Conservation (phyloP, 2,329 filamentous ascomycete genomes). For the Trichoderma pleuroti region DNA sequence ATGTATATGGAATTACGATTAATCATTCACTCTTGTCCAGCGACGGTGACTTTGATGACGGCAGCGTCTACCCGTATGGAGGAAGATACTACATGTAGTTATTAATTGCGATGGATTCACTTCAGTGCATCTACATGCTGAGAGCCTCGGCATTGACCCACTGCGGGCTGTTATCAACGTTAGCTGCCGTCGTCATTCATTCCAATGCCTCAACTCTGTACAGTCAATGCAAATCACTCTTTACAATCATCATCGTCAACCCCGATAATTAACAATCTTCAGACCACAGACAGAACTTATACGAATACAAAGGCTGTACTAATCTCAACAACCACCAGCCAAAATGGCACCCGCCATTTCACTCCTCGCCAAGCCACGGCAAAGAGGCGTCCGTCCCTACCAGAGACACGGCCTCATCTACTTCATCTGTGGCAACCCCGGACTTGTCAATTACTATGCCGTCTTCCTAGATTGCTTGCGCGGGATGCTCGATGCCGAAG, state of each 20-base stretch:
- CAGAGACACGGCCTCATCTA: slow-evolving; percentile 54
- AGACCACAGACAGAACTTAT: neutral
- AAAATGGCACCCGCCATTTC: slow-evolving; percentile 29
- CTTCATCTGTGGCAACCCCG: slow-evolving; percentile 74
- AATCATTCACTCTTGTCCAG: neutral
- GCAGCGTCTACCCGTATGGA: neutral
- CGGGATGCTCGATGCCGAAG: slow-evolving; percentile 44
- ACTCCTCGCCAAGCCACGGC: slow-evolving; percentile 29
- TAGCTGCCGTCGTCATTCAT: neutral
- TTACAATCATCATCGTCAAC: neutral
- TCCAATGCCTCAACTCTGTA: neutral
- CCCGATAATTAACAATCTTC: neutral
- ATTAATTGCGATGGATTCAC: neutral
- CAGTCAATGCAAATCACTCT: neutral
- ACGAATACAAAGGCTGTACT: neutral
- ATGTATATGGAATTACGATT: neutral
- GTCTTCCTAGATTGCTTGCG: slow-evolving; percentile 61
- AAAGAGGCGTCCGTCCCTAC: slow-evolving; percentile 13
- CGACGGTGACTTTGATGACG: neutral
- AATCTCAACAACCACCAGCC: neutral
- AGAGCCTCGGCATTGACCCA: neutral
- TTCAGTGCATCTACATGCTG: neutral
- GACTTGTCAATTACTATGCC: slow-evolving; percentile 69
- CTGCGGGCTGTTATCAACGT: neutral
- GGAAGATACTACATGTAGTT: neutral